These are phyloP conservation scores for Cytidiella melzeri DNA, from an alignment of 768 basidiomycete genomes.

Conservation along the genomic window DNA sequence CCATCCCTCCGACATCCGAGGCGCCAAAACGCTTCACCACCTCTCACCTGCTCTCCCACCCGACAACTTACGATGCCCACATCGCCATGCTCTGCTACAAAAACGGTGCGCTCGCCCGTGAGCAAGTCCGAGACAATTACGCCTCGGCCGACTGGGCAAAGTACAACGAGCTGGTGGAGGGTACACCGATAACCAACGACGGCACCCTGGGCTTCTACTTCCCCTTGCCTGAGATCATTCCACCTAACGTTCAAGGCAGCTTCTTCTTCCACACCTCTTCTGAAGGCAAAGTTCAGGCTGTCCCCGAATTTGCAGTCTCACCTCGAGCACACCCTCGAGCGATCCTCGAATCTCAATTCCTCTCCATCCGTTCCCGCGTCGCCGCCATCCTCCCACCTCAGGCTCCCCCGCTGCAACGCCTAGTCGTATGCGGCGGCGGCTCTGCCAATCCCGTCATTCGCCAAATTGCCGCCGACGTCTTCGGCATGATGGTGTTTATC, in stretches of 20 bases:
- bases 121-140: slow-evolving; percentile 65
- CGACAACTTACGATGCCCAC: slow-evolving; percentile 51
- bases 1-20: slow-evolving; percentile 56
- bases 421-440: slow-evolving; percentile 77
- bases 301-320: slow-evolving; percentile 31
- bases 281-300: neutral
- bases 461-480: slow-evolving; percentile 74
- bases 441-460: slow-evolving; percentile 68
- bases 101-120: slow-evolving; percentile 78
- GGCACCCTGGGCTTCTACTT: slow-evolving; percentile 73
- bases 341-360: slow-evolving; percentile 79
- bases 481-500: slow-evolving; percentile 68
- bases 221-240: slow-evolving; percentile 83
- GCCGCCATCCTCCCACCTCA: slow-evolving; percentile 57
- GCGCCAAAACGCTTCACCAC: slow-evolving; percentile 68
- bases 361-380: slow-evolving; percentile 73
- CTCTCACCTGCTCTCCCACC: slow-evolving; percentile 70
- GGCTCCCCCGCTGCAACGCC: slow-evolving; percentile 49
- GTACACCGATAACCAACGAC: slow-evolving; percentile 48
- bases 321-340: slow-evolving; percentile 56
- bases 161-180: slow-evolving; percentile 63
- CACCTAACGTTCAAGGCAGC: slow-evolving; percentile 67
- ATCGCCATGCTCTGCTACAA: slow-evolving; percentile 94
- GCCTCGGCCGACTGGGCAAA: slow-evolving; percentile 54
- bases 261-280: slow-evolving; percentile 47